A percentile compares a stretch with the other conserved stretches of the same genome.
Conservation (phyloP, 371 early-diverging fungal species). For the Syncephalastrum monosporum region DNA sequence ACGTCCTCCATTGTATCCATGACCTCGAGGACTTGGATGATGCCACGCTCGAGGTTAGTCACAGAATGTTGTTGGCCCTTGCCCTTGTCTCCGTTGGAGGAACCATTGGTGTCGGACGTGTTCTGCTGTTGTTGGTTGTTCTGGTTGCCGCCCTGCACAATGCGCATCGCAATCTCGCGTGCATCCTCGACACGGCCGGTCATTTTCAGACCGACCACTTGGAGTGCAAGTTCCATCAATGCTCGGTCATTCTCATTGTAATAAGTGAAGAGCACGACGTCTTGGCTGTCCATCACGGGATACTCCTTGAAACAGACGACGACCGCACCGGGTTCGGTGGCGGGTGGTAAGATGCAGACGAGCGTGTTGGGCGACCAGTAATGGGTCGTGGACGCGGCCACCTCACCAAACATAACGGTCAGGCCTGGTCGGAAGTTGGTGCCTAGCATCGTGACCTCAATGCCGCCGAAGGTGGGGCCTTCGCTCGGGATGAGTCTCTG, state of each 20-base stretch:
- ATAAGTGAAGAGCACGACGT: constrained; percentile 61
- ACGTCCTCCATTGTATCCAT: constrained; percentile 43
- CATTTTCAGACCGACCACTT: constrained; percentile 84
- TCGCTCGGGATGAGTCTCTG: constrained; percentile 71
- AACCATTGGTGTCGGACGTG: constrained; percentile 11
- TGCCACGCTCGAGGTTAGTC: constrained; percentile 30
- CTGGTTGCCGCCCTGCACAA: constrained; percentile 62
- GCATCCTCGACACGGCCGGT: constrained; percentile 77
- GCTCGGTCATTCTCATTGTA: constrained; percentile 79
- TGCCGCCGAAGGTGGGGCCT: constrained; percentile 83
- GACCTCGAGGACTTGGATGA: constrained; percentile 42
- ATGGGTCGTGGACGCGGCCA: constrained; percentile 56
- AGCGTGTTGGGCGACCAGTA: constrained; percentile 78
- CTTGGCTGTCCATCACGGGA: constrained; percentile 39
- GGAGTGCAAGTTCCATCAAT: constrained; percentile 84
- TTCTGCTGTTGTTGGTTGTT: constrained; percentile 20
- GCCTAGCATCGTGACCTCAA: constrained; percentile 84
- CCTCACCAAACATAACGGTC: constrained; percentile 61
- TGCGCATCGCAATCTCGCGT: constrained; percentile 71
- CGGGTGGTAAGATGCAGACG: constrained; percentile 83
- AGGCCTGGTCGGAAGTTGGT: constrained; percentile 70
- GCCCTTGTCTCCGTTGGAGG: constrained; percentile 16
- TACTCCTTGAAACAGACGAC: constrained; percentile 75
- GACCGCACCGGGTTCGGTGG: constrained; percentile 73
- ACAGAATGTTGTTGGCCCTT: constrained; percentile 5